These are phyloP conservation scores for Melanogaster broomeanus DNA, from an alignment of 768 basidiomycete species.

Conservation along the genomic window DNA sequence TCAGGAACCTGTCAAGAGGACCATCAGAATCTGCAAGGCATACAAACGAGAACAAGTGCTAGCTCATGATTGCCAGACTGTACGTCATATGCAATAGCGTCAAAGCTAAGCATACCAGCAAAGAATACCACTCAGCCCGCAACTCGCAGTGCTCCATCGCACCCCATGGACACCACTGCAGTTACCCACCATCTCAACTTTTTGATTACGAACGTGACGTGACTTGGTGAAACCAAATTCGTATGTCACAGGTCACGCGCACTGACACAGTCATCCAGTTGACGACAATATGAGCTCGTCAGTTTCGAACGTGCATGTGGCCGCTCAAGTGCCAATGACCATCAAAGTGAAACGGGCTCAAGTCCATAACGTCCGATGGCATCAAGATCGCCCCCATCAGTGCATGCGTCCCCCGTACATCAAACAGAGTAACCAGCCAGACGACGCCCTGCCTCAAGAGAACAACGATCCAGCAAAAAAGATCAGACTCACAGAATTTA, in stretches of 20 bases:
- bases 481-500: background rate
- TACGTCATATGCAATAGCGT: background rate
- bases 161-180: too few species aligned
- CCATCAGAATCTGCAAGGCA: background rate
- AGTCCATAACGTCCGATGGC: background rate
- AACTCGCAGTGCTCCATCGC: too few species aligned
- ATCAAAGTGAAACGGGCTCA: background rate
- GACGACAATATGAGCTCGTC: background rate
- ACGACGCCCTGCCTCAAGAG: background rate
- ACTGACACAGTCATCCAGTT: background rate
- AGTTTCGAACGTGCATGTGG: background rate
- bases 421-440: background rate
- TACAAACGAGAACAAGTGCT: too few species aligned
- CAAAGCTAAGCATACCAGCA: background rate
- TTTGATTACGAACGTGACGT: background rate
- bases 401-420: background rate
- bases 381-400: background rate
- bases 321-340: background rate
- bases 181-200: background rate
- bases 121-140: background rate
- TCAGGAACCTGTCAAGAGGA: background rate
- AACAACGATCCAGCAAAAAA: background rate
- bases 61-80: background rate
- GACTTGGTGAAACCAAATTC: background rate
- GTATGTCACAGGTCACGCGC: conserved; percentile 1